Evolutionary conservation across 305 asterid species (phyloP).

Genomic region (Fraxinus paxiana): DNA sequence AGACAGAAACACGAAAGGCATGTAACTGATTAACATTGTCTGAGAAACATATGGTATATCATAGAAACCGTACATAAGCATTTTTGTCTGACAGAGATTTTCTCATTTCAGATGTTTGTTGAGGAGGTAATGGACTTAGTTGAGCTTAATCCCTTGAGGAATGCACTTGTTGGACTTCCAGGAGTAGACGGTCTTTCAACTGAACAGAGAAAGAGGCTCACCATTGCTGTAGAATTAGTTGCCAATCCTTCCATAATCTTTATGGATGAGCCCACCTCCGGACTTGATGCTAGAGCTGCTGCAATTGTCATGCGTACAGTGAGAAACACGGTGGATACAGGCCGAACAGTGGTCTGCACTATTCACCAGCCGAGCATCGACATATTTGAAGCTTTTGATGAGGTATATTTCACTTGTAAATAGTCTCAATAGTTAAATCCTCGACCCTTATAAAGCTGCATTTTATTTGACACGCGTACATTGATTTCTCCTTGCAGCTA

Average conservation of each 20-base stretch:
- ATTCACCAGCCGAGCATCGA: slow-evolving; percentile 93
- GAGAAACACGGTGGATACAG: slow-evolving; percentile 83
- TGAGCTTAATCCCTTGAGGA: slow-evolving; percentile 62
- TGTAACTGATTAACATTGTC: slow-evolving; percentile 16
- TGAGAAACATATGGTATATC: background rate
- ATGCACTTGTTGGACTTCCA: slow-evolving; percentile 80
- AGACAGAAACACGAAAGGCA: slow-evolving; percentile 65
- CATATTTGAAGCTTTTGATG: slow-evolving; percentile 87
- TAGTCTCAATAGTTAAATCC: background rate
- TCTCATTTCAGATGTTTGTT: slow-evolving; percentile 66
- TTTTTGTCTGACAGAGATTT: background rate
- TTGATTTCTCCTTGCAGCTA: slow-evolving; percentile 37
- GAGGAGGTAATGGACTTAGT: slow-evolving; percentile 88
- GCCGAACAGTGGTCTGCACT: slow-evolving; percentile 88
- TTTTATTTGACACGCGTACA: background rate
- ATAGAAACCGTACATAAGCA: background rate
- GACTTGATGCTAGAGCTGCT: slow-evolving; percentile 94
- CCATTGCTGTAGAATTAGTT: slow-evolving; percentile 81
- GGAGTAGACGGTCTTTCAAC: slow-evolving; percentile 85
- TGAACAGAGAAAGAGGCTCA: slow-evolving; percentile 82
- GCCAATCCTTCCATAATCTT: slow-evolving; percentile 86
- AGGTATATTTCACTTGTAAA: slow-evolving; percentile 35
- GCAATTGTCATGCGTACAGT: slow-evolving; percentile 91
- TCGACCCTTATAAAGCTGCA: background rate
- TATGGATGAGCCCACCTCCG: slow-evolving; percentile 92